Percentiles rank a stretch among this genome's conserved stretches.
Conservation (phyloP, 2,329 filamentous ascomycete genomes). For the Sporothrix mexicana region DNA sequence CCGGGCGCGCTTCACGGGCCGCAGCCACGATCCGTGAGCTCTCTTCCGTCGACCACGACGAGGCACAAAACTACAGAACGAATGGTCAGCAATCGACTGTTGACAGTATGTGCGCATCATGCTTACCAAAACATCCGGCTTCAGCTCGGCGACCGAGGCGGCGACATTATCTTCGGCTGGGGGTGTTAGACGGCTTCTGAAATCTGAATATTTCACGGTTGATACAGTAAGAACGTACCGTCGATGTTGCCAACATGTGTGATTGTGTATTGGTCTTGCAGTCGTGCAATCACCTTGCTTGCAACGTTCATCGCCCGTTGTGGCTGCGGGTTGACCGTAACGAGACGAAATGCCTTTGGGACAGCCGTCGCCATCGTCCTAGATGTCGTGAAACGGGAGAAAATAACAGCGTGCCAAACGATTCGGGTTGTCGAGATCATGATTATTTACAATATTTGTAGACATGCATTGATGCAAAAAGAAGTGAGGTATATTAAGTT, state of each 20-base stretch:
- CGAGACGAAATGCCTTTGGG: constrained; percentile 59
- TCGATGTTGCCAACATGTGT: constrained; percentile 66
- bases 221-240: constrained; percentile 48
- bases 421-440: no score
- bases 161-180: constrained; percentile 28
- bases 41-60: constrained; percentile 31
- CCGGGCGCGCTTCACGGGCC: constrained; percentile 9
- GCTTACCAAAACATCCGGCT: constrained; percentile 31
- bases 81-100: not conserved
- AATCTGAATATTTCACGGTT: not conserved
- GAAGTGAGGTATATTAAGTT: constrained; percentile 23
- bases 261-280: constrained; percentile 69
- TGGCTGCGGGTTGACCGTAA: constrained; percentile 72
- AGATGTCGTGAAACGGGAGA: not conserved
- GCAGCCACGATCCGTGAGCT: constrained; percentile 25
- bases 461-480: not conserved
- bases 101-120: not conserved
- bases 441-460: no score
- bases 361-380: constrained; percentile 12
- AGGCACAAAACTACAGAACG: constrained; percentile 27
- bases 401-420: not conserved
- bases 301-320: constrained; percentile 68
- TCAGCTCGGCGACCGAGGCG: not conserved
- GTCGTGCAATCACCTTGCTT: constrained; percentile 63
- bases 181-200: not conserved